Conservation (phyloP, 1,284 basidiomycete species). For the Naganishia cerealis region DNA sequence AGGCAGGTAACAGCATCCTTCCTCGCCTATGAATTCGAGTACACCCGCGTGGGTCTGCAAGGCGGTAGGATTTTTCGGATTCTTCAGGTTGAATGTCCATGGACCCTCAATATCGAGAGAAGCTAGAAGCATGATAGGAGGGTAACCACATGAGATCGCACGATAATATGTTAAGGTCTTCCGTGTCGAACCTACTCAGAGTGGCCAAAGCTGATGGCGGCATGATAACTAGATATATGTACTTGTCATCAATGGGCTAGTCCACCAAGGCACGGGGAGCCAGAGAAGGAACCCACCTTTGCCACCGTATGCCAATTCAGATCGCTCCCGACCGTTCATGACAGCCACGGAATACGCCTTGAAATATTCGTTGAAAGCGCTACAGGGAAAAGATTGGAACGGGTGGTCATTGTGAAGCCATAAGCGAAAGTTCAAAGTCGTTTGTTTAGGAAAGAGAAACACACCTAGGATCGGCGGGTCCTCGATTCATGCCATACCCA, state of each 20-base stretch:
- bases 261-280: background rate
- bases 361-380: conserved; percentile 54
- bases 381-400: conserved; percentile 23
- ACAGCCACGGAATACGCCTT: conserved; percentile 55
- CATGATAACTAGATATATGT: conserved; percentile 75
- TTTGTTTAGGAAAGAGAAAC: background rate
- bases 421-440: background rate
- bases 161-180: conserved; percentile 5
- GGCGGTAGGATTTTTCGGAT: conserved; percentile 79
- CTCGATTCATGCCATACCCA: conserved; percentile 23
- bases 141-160: conserved; percentile 17
- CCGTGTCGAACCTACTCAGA: conserved; percentile 60
- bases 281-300: conserved; percentile 71
- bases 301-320: conserved; percentile 68
- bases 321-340: conserved; percentile 50
- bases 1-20: conserved; percentile 91
- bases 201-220: conserved; percentile 89
- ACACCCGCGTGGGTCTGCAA: conserved; percentile 90
- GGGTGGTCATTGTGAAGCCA: background rate
- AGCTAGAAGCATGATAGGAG: conserved; percentile 52
- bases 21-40: conserved; percentile 96
- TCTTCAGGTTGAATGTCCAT: conserved; percentile 94
- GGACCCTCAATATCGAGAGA: conserved; percentile 86
- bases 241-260: background rate
- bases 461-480: conserved; percentile 23